Conservation (phyloP, 257 asterid species). For the Gentiana macrophylla region DNA sequence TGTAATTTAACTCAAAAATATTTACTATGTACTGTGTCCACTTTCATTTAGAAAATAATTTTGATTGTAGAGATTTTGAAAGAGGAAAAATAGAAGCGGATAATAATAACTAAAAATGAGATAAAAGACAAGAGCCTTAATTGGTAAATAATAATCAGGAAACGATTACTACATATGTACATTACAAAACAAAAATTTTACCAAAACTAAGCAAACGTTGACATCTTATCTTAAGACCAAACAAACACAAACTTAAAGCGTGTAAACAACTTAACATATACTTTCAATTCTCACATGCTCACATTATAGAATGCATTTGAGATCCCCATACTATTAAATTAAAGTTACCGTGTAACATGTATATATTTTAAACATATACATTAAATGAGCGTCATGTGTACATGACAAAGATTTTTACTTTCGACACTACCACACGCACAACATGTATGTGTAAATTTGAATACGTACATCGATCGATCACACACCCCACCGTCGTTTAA, state of each 20-base stretch:
- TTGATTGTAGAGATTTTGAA: no score
- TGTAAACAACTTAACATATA: slow-evolving; percentile 28
- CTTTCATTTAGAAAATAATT: no score
- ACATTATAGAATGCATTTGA: background rate
- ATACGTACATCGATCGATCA: no score
- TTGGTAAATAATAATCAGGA: slow-evolving; percentile 7
- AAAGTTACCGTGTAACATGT: no score
- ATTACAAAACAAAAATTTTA: slow-evolving; percentile 12
- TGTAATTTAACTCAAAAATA: no score
- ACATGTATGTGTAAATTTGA: no score
- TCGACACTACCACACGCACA: background rate
- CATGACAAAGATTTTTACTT: slow-evolving; percentile 3
- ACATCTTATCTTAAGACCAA: slow-evolving; percentile 16
- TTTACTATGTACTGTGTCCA: no score
- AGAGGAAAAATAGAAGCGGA: no score
- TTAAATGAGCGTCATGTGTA: background rate
- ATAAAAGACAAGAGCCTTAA: slow-evolving; percentile 8
- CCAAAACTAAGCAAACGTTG: slow-evolving; percentile 14
- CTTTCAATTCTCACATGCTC: slow-evolving; percentile 23
- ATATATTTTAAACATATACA: no score
- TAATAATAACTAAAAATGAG: background rate
- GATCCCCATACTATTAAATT: no score
- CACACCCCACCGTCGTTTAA: no score
- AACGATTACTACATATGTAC: slow-evolving; percentile 36
- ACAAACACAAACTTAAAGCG: slow-evolving; percentile 21